Base-by-base conservation (phyloP, 2,329 filamentous ascomycete species). In the Colletotrichum gigasporum region DNA sequence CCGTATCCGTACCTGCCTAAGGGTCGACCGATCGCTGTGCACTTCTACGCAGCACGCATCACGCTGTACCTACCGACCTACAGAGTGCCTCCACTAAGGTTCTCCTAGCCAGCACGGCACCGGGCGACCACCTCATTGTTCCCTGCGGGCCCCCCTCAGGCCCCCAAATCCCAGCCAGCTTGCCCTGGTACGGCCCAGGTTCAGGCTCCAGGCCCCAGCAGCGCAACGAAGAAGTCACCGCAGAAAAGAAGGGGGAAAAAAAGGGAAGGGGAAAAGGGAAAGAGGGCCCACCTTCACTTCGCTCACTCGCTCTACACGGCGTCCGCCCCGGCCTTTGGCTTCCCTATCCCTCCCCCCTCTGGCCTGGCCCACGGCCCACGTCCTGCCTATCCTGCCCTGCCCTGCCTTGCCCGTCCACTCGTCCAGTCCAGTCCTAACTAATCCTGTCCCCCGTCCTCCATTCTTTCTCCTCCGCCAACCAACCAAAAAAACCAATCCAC, bases 261-360 rank as follows among this genome's bases (percentile, higher is more conserved):
- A 39, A 57, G 48, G 11, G 22, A n/a, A 56, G 28, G 7, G 26
- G 28, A 24, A 42, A 37, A 24, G 20, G 37, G 37, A 59, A 30
- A 59, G 32, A 42, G 32, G 53, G 35, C 35, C 59, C 59, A 52
- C 60, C 22, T n/a, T n/a, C n/a, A n/a, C n/a, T n/a, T n/a, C n/a
- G n/a, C n/a, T n/a, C 12, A 14, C 24, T 44, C 37, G 24, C 37
- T 63, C 37, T 45, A 63, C 54, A 63, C 44, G 44, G 45, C 60
- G 30, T 59, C 22, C 54, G 39, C 44, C 45, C 60, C 54, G 54
- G 47, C 37, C 32, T 14, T 14, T 34, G 32, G 32, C 32, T 34
- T 34, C 32, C 32, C 32, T 34, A 9, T 11, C 18, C 18, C 20
- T 11, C 8, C 22, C 41, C 22, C 5, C 12, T 44, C 41, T 44